Evolutionary conservation across 2,329 filamentous ascomycete genomes (phyloP).

Genomic region (Trichoderma afroharzianum): DNA sequence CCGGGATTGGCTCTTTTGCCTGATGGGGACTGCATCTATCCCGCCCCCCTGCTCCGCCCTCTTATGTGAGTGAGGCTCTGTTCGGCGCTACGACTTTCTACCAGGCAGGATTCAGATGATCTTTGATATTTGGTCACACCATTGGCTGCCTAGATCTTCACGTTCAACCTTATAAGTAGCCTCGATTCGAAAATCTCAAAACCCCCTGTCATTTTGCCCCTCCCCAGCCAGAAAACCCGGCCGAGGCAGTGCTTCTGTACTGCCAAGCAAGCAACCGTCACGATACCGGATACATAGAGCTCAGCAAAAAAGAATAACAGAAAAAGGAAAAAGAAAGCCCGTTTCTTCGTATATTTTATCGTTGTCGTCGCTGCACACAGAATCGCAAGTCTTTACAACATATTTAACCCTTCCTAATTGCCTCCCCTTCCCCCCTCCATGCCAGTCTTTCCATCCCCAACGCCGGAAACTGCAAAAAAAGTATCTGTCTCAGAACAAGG

Average conservation of each 20-base stretch:
- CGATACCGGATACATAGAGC: background rate
- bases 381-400: constrained; percentile 18
- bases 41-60: background rate
- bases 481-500: constrained; percentile 2
- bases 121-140: background rate
- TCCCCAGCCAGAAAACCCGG: background rate
- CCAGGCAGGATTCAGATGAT: background rate
- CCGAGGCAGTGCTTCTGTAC: background rate
- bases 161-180: background rate
- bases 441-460: constrained; percentile 28
- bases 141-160: background rate
- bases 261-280: background rate
- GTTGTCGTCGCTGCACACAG: constrained; percentile 9
- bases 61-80: background rate
- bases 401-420: constrained; percentile 7
- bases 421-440: constrained; percentile 1
- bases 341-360: constrained; percentile 16
- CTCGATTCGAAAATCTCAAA: background rate
- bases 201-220: background rate
- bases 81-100: background rate
- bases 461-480: constrained; percentile 24
- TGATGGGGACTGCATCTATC: background rate
- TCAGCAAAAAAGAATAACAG: background rate
- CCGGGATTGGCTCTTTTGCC: background rate
- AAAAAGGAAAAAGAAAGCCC: background rate